phyloP scores from a whole-genome alignment of 2,329 filamentous ascomycete genomes.

The Fusarium protoensiforme region DNA sequence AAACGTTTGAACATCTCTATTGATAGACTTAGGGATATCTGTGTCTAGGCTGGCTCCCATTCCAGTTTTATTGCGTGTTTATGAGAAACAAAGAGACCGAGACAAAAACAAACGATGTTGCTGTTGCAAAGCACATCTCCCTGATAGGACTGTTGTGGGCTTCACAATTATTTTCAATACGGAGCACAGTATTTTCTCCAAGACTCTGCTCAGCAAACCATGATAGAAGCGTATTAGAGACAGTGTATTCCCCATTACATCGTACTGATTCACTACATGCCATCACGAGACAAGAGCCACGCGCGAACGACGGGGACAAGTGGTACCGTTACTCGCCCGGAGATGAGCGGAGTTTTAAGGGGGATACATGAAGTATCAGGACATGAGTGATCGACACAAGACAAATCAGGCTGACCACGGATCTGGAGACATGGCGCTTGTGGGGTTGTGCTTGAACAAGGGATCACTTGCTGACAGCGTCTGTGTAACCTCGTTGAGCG shows the following conservation, averaged over 20 bases:
- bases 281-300: not conserved
- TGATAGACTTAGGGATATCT: too few species aligned
- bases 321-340: not conserved
- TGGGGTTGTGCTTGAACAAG: not conserved
- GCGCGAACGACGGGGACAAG: not conserved
- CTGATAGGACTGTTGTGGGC: too few species aligned
- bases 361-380: not conserved
- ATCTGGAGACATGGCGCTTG: not conserved
- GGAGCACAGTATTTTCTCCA: too few species aligned
- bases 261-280: not conserved
- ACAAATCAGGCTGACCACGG: not conserved
- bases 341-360: not conserved
- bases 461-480: not conserved
- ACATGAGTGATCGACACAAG: not conserved
- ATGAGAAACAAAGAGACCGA: too few species aligned
- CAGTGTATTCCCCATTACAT: fast-evolving
- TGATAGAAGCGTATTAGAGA: not conserved
- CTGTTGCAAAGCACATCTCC: too few species aligned
- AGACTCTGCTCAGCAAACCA: not conserved
- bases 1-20: too few species aligned
- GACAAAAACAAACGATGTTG: too few species aligned
- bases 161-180: too few species aligned
- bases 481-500: not conserved
- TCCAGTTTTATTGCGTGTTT: too few species aligned
- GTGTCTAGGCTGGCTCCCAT: too few species aligned